Conservation (phyloP, 2,329 filamentous ascomycete species). For the Verticillium isaacii region DNA sequence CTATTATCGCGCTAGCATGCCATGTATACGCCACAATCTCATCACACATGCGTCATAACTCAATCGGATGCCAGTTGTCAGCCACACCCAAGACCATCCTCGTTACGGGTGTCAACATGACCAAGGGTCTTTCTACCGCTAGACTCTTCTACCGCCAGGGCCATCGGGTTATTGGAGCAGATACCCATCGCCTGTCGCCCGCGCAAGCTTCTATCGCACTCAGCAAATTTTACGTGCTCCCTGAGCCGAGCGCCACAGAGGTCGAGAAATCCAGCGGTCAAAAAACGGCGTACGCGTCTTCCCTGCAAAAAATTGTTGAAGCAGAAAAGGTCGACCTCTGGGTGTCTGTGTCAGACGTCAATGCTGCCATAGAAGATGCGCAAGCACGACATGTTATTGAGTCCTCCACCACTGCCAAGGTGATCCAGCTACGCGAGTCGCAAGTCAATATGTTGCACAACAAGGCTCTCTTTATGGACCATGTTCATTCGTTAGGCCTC, state of each 20-base stretch:
- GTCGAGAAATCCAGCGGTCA: not conserved
- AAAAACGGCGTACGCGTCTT: conserved; percentile 43
- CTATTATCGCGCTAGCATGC: not conserved
- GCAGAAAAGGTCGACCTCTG: conserved; percentile 63
- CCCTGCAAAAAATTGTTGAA: conserved; percentile 53
- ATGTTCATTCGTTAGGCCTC: conserved; percentile 35
- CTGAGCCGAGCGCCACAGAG: conserved; percentile 25
- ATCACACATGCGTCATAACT: not conserved
- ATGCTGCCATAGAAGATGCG: conserved; percentile 62
- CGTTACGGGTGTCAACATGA: conserved; percentile 69
- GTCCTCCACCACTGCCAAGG: conserved; percentile 50
- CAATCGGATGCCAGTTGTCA: not conserved
- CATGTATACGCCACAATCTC: not conserved
- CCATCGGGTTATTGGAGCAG: conserved; percentile 68
- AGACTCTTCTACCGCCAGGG: conserved; percentile 59
- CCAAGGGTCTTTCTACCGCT: conserved; percentile 63
- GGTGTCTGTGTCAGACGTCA: conserved; percentile 69
- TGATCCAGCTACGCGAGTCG: conserved; percentile 49
- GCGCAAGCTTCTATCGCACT: conserved; percentile 50
- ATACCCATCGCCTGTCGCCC: conserved; percentile 41
- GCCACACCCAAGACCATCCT: conserved; percentile 46
- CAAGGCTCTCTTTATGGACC: conserved; percentile 60
- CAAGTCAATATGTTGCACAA: conserved; percentile 53
- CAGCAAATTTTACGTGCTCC: conserved; percentile 44
- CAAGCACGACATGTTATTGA: conserved; percentile 59